Evolutionary conservation across 805 yeast genomes (phyloP).

Genomic region (Jamesozyma lodderae): DNA sequence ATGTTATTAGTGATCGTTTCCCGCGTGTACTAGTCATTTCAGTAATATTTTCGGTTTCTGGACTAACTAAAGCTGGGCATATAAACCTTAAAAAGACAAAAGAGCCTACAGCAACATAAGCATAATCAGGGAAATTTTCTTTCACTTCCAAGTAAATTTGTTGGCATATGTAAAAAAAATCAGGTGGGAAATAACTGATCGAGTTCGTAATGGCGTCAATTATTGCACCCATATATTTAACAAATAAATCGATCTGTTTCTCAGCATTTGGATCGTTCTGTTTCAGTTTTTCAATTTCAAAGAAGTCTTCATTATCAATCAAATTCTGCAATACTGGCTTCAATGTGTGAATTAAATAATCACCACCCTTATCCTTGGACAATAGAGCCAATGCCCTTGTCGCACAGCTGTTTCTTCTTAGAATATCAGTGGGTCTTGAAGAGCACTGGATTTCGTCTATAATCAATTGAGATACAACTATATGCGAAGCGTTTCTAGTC

Average conservation of each 20-base stretch:
- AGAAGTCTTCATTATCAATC: conserved; percentile 39
- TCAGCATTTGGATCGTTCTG: conserved; percentile 33
- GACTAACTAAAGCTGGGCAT: conserved; percentile 87
- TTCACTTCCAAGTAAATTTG: conserved; percentile 50
- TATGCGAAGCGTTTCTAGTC: conserved; percentile 34
- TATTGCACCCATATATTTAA: conserved; percentile 45
- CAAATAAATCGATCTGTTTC: conserved; percentile 38
- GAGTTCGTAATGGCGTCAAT: conserved; percentile 54
- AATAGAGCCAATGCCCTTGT: conserved; percentile 66
- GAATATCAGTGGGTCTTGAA: conserved; percentile 56
- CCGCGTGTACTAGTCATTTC: conserved; percentile 34
- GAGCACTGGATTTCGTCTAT: conserved; percentile 54
- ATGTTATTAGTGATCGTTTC: conserved; percentile 60
- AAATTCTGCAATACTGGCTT: conserved; percentile 50
- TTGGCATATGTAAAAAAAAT: conserved; percentile 62
- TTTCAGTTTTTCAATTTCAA: conserved; percentile 55
- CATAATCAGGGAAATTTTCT: conserved; percentile 56
- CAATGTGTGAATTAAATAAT: conserved; percentile 45
- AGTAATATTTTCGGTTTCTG: conserved; percentile 44
- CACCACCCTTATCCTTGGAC: conserved; percentile 57
- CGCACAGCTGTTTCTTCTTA: conserved; percentile 75
- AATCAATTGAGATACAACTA: conserved; percentile 46
- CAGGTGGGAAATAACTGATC: conserved; percentile 52
- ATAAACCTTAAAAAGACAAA: conserved; percentile 72
- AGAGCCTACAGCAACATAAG: conserved; percentile 71